phyloP scores from a whole-genome alignment of 345 rosid species.

The Aurinia saxatilis region DNA sequence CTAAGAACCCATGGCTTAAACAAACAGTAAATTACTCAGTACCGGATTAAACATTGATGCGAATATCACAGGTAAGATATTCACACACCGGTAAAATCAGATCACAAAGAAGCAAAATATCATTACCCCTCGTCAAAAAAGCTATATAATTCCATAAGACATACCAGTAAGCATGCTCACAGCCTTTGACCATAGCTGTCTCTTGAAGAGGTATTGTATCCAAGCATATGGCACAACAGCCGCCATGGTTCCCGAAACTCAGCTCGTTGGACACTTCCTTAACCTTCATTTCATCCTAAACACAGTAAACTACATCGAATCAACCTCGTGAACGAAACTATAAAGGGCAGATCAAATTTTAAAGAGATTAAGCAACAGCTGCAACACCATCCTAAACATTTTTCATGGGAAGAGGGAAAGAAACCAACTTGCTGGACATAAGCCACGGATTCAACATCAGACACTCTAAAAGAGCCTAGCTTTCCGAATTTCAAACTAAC shows the following conservation, averaged over 20 bases:
- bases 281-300: slow-evolving; percentile 40
- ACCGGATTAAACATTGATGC: too few relatives aligned
- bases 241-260: slow-evolving; percentile 57
- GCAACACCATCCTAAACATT: neutral
- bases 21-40: too few relatives aligned
- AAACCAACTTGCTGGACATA: neutral
- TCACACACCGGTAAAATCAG: too few relatives aligned
- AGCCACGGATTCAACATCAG: neutral
- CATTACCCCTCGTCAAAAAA: too few relatives aligned
- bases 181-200: slow-evolving; percentile 86
- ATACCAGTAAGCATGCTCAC: slow-evolving; percentile 98
- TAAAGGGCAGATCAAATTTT: neutral
- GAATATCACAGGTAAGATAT: too few relatives aligned
- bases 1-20: neutral
- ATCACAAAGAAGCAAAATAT: neutral
- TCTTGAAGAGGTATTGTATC: slow-evolving; percentile 76
- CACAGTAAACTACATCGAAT: neutral
- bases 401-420: neutral
- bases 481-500: neutral
- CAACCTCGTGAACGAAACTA: neutral
- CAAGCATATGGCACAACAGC: slow-evolving; percentile 81
- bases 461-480: too few relatives aligned
- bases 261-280: slow-evolving; percentile 21
- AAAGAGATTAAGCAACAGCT: neutral
- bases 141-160: slow-evolving; percentile 19